Evolutionary conservation across 768 basidiomycete genomes (phyloP).

Genomic region (Trametes maxima): DNA sequence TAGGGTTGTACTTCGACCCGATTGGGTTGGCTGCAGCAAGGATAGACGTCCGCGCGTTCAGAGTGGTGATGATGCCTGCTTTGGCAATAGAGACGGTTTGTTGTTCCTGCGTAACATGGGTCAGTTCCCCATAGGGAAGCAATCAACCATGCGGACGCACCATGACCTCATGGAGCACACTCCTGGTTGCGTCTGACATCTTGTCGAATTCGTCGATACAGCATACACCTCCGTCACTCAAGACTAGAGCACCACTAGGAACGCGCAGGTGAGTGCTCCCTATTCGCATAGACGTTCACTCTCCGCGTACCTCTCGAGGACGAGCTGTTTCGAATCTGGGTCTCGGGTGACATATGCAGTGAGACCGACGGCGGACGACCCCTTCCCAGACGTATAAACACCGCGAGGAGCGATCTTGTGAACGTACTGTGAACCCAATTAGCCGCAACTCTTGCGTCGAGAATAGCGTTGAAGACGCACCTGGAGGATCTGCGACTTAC

Average conservation of each 20-base stretch:
- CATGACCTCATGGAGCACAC: conserved; percentile 99
- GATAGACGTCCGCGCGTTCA: conserved; percentile 98
- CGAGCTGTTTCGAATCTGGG: conserved; percentile 97
- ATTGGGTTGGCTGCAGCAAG: conserved; percentile 98
- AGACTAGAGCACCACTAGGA: conserved; percentile 83
- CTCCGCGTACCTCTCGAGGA: conserved; percentile 80
- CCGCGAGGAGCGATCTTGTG: conserved; percentile 98
- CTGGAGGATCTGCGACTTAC: conserved; percentile 94
- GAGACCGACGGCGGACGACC: conserved; percentile 97
- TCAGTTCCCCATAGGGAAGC: not conserved
- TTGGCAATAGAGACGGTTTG: conserved; percentile 99
- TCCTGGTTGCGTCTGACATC: conserved; percentile 97
- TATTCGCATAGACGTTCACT: not conserved
- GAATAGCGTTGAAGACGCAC: conserved; percentile 32
- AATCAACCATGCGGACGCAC: conserved; percentile 41
- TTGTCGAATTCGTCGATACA: conserved; percentile 99
- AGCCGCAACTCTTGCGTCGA: not conserved
- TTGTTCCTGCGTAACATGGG: conserved; percentile 75
- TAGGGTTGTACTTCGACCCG: conserved; percentile 91
- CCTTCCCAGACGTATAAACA: conserved; percentile 97
- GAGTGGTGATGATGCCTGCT: conserved; percentile 97
- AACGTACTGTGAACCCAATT: conserved; percentile 68
- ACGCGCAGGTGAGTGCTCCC: no score
- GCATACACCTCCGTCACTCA: conserved; percentile 96
- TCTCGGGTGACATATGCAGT: conserved; percentile 99